Evolutionary conservation across 73 alveolate genomes (phyloP), one percentile per base, ranked within the genome.

Genomic region (Blepharisma japonicum): DNA sequence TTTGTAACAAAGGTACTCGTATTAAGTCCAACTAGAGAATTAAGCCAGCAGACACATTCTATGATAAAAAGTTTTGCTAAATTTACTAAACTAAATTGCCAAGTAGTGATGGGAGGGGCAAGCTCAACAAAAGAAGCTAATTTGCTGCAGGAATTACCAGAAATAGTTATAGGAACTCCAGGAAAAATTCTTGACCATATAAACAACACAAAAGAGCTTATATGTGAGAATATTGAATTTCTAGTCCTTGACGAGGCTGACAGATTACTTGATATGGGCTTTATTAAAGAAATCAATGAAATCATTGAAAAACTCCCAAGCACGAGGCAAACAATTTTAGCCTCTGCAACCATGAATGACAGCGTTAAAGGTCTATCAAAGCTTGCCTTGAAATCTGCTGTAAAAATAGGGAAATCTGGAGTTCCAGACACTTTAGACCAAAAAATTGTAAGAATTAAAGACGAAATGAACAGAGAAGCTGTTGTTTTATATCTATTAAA

Each of bases 181-280:
- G 99, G 99, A 53, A 89, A 98, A 83, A 79, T 94, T 8, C 94
- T 98, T 98, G 98, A 95, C 86, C 91, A 91, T 80, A 78, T 95
- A 56, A 95, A 95, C 72, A 92, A 87, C 71, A 80, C 90, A 27
- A 90, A 89, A n/a, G 71, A 81, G 56, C 81, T 95, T 68, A 87
- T 77, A 55, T 78, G 82, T 71, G 68, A 93, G 49, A 70, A 68
- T 72, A 55, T 93, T 18, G 86, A 90, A 70, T 89, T 87, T 66
- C 83, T 95, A 56, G 97, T 95, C 25, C 85, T 95, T 6, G 99
- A 95, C 83, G 99, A 95, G 86, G 98, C 98, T 7, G 99, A 95
- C 78, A 91, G 99, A 86, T 93, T 95, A 98, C 93, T 94, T 2
- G 98, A 95, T 80, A 78, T 90, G 9, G 98, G 98, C 45, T 98